A percentile compares a stretch with the other conserved stretches of the same genome.
Evolutionary conservation across 139 green algal genomes (phyloP).

Genomic region (Trebouxia sp.): DNA sequence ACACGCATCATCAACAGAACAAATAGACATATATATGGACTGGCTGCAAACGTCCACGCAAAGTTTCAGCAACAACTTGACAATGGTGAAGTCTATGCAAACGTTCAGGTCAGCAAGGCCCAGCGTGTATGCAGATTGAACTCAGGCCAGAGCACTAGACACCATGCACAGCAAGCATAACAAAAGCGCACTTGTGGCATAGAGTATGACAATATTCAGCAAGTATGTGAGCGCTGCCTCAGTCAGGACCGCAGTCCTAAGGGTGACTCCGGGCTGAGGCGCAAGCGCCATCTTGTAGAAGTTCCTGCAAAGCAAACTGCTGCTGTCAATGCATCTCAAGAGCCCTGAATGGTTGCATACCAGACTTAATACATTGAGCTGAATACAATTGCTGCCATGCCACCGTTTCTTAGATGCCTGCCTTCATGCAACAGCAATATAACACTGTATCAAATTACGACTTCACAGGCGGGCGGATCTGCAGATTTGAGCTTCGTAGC

Average conservation of each 20-base stretch:
- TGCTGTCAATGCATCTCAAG: too few relatives aligned
- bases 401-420: background rate
- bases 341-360: background rate
- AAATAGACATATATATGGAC: too few relatives aligned
- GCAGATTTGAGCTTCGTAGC: background rate
- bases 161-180: too few relatives aligned
- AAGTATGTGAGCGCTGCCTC: constrained; percentile 1
- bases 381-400: background rate
- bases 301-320: background rate
- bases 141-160: too few relatives aligned
- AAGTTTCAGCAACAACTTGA: too few relatives aligned
- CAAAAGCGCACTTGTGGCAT: background rate
- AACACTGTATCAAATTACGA: background rate
- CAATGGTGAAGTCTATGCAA: too few relatives aligned
- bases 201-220: constrained; percentile 24
- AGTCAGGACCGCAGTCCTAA: background rate
- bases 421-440: background rate
- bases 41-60: too few relatives aligned
- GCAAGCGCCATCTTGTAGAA: constrained; percentile 20
- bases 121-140: too few relatives aligned
- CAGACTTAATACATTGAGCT: background rate
- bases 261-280: constrained; percentile 13
- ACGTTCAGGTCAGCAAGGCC: too few relatives aligned
- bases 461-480: background rate
- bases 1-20: too few relatives aligned